Percentiles rank a stretch among this genome's conserved stretches.
phyloP scores from a whole-genome alignment of 1,139 yeast species.

The Candida sanyaensis region DNA sequence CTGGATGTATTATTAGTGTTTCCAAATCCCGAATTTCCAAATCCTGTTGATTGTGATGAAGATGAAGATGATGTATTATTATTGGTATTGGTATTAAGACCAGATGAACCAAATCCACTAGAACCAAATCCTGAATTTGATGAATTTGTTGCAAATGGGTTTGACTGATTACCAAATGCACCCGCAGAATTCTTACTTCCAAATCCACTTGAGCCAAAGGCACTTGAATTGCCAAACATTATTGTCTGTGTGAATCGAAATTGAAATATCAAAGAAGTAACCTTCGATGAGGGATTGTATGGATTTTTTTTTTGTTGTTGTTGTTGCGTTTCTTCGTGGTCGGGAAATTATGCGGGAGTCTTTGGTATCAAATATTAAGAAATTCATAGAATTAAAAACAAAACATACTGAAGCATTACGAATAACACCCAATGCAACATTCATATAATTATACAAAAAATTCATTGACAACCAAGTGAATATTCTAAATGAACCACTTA shows the following conservation, averaged over 20 bases:
- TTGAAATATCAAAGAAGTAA: background rate
- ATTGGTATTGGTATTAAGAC: background rate
- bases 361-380: background rate
- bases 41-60: background rate
- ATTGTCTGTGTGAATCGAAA: background rate
- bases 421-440: constrained; percentile 13
- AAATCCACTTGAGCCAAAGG: constrained; percentile 19
- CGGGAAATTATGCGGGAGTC: background rate
- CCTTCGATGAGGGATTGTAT: too few species aligned
- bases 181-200: constrained; percentile 17
- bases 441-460: constrained; percentile 30
- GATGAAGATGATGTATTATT: background rate
- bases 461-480: constrained; percentile 33
- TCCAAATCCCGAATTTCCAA: constrained; percentile 9
- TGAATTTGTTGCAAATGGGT: constrained; percentile 11
- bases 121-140: constrained; percentile 6
- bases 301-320: too few species aligned
- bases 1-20: background rate
- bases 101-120: background rate
- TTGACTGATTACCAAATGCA: constrained; percentile 13
- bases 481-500: constrained; percentile 26
- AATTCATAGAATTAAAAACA: background rate
- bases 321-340: too few species aligned
- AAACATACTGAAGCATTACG: background rate
- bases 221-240: constrained; percentile 3